phyloP scores from a whole-genome alignment of 306 rosid genomes.

The Oxytropis ochrocephala region DNA sequence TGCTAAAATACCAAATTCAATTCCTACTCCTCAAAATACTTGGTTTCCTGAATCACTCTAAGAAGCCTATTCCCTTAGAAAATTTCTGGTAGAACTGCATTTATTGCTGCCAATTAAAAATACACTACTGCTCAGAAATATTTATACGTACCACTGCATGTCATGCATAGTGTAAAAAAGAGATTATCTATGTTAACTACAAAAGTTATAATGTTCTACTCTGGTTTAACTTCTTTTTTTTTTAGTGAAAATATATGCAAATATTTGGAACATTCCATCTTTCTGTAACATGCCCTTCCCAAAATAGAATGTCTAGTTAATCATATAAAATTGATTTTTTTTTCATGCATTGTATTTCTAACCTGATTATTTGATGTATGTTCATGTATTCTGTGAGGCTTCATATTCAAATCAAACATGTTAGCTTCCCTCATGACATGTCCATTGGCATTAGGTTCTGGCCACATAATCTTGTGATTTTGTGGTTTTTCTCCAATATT shows the following conservation, averaged over 20 bases:
- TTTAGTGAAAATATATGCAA: not conserved
- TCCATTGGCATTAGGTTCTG: slow-evolving; percentile 45
- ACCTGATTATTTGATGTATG: slow-evolving; percentile 71
- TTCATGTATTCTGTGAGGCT: slow-evolving; percentile 63
- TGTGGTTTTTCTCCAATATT: slow-evolving; percentile 38
- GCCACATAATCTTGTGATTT: slow-evolving; percentile 34
- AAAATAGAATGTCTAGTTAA: not conserved
- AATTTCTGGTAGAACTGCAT: slow-evolving; percentile 9
- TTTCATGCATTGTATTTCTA: slow-evolving; percentile 8
- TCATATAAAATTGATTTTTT: not conserved
- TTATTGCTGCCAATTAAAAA: slow-evolving; percentile 25
- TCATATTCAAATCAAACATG: slow-evolving; percentile 71
- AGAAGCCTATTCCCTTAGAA: not conserved
- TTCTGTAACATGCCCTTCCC: not conserved
- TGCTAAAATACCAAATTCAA: slow-evolving; percentile 21
- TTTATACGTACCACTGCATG: not conserved
- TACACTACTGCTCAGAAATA: not conserved
- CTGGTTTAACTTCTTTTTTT: not conserved
- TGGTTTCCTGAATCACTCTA: not conserved
- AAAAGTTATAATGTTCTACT: not conserved
- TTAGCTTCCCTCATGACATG: slow-evolving; percentile 43
- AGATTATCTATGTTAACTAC: not conserved
- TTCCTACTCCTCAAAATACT: slow-evolving; percentile 29
- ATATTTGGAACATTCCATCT: not conserved
- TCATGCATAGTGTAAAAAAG: not conserved